Conservation (phyloP, 805 yeast genomes). For the Candida sanyiensis region DNA sequence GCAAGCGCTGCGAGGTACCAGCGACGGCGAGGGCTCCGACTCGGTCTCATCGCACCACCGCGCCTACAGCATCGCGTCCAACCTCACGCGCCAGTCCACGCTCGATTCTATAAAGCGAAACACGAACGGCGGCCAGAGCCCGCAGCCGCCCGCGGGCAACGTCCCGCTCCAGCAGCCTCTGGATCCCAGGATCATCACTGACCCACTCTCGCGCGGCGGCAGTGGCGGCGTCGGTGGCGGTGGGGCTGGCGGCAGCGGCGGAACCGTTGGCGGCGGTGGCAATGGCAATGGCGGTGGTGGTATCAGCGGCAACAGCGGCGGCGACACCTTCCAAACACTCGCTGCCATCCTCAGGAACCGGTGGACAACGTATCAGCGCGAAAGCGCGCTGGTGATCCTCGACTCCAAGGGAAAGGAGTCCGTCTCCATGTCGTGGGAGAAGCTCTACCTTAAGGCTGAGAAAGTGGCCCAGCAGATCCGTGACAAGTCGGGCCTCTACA, state of each 20-base stretch:
- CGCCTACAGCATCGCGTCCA: constrained; percentile 23
- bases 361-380: constrained; percentile 57
- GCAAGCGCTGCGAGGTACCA: neutral
- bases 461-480: constrained; percentile 80
- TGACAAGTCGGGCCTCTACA: constrained; percentile 64
- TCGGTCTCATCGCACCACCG: constrained; percentile 17
- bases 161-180: constrained; percentile 38
- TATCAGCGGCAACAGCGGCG: too few species aligned
- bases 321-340: constrained; percentile 52
- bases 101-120: constrained; percentile 24
- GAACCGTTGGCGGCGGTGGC: too few species aligned
- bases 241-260: too few species aligned
- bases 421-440: constrained; percentile 80
- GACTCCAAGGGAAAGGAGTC: constrained; percentile 81
- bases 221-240: too few species aligned
- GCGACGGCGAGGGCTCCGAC: neutral
- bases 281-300: too few species aligned
- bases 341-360: constrained; percentile 70
- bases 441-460: constrained; percentile 73
- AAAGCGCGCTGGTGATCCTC: constrained; percentile 64
- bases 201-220: too few species aligned
- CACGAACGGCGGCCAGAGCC: constrained; percentile 19
- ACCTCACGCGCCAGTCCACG: constrained; percentile 26
- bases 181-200: constrained; percentile 49
- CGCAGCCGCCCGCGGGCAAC: constrained; percentile 28